phyloP scores from a whole-genome alignment of 2,329 filamentous ascomycete species.

The Neonectria sp. region DNA sequence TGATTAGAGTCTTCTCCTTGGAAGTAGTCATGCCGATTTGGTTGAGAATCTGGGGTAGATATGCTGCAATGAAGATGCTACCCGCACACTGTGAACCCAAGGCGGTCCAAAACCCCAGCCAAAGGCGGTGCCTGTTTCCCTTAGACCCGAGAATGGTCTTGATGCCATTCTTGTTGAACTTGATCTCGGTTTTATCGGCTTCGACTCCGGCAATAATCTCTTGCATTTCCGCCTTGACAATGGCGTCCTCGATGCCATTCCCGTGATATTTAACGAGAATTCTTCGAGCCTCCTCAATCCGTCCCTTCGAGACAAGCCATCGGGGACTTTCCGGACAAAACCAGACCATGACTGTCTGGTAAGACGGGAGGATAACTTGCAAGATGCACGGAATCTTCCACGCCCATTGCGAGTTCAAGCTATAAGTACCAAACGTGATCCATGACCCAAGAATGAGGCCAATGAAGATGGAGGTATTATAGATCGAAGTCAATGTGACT shows the following conservation, averaged over 20 bases:
- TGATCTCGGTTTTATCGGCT: conserved; percentile 20
- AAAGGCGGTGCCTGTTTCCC: conserved; percentile 26
- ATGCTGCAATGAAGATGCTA: neutral
- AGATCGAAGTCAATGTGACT: conserved; percentile 40
- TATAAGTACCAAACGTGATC: conserved; percentile 44
- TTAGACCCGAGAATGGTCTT: conserved; percentile 15
- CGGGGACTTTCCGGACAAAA: conserved; percentile 34
- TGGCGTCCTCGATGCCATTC: conserved; percentile 53
- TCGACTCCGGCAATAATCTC: conserved; percentile 48
- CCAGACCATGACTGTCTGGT: conserved; percentile 26
- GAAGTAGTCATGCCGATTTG: conserved; percentile 23
- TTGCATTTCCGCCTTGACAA: conserved; percentile 41
- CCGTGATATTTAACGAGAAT: conserved; percentile 59
- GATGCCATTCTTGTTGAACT: conserved; percentile 10
- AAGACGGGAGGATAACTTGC: conserved; percentile 32
- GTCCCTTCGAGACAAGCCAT: conserved; percentile 53
- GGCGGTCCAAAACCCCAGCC: conserved; percentile 14
- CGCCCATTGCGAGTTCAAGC: conserved; percentile 34
- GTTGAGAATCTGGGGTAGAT: conserved; percentile 19
- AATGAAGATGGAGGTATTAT: conserved; percentile 42
- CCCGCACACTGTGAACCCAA: conserved; percentile 19
- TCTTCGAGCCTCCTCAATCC: conserved; percentile 51
- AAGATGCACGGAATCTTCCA: conserved; percentile 44
- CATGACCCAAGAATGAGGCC: conserved; percentile 40
- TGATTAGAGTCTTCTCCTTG: conserved; percentile 21